phyloP scores from a whole-genome alignment of 306 rosid genomes.

The Sphenostylis stenocarpa region DNA sequence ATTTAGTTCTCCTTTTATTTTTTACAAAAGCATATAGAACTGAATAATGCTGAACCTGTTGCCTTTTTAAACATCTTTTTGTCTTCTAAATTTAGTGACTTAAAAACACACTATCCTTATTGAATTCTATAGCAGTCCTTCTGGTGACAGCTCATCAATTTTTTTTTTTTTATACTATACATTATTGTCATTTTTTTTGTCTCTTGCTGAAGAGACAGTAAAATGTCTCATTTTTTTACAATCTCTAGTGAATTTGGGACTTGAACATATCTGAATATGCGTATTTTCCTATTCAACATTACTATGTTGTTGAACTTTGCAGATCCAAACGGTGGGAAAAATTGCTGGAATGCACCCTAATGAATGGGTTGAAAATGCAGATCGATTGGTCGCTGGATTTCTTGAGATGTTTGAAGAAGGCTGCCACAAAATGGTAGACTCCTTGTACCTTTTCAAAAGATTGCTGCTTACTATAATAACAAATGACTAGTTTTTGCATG shows the following conservation, averaged over 20 bases:
- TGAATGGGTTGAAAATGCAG: slow-evolving; percentile 97
- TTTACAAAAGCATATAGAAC: no score
- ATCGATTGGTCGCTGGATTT: slow-evolving; percentile 93
- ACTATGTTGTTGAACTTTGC: slow-evolving; percentile 19
- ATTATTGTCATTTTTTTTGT: slow-evolving; percentile 5
- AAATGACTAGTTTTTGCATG: background rate
- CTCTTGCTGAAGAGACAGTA: background rate
- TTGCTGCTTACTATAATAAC: background rate
- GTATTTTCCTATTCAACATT: background rate
- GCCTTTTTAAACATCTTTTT: no score
- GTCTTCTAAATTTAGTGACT: no score
- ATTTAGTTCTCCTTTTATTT: background rate
- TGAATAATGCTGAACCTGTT: no score
- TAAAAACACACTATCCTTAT: no score
- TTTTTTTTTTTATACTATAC: no score
- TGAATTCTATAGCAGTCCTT: no score
- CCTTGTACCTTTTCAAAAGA: slow-evolving; percentile 1
- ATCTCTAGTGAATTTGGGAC: background rate
- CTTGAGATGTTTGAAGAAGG: slow-evolving; percentile 99
- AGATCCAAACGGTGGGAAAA: slow-evolving; percentile 83
- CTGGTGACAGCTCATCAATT: background rate
- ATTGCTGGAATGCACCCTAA: slow-evolving; percentile 79
- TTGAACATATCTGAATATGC: background rate
- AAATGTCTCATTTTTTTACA: background rate
- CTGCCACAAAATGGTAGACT: slow-evolving; percentile 90